Evolutionary conservation across 352 stramenopile species (phyloP).

Genomic region (Phytophthora nicotianae): DNA sequence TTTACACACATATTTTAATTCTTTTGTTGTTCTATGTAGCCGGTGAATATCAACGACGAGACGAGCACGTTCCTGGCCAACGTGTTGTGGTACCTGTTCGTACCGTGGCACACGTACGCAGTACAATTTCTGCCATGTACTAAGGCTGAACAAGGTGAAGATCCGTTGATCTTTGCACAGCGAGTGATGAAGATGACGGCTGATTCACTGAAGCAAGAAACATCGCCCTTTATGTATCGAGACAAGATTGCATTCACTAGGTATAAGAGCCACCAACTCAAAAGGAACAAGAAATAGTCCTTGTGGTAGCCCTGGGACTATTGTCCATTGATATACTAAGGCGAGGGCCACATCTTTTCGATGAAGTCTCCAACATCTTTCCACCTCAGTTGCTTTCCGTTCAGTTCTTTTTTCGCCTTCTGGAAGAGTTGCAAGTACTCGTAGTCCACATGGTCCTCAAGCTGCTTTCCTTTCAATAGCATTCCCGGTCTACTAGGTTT

Average conservation of each 20-base stretch:
- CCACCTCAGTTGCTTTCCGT: no score
- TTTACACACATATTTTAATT: neutral
- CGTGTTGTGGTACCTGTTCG: conserved; percentile 76
- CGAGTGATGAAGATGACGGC: conserved; percentile 69
- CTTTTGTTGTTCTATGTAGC: conserved; percentile 30
- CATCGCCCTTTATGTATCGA: conserved; percentile 72
- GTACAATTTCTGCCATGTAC: conserved; percentile 59
- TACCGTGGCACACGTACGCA: conserved; percentile 72
- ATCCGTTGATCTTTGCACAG: conserved; percentile 59
- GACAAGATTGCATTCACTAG: conserved; percentile 73
- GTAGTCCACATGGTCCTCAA: no score
- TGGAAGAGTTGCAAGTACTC: no score
- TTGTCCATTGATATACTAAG: no score
- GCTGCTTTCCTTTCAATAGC: no score
- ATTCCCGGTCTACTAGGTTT: no score
- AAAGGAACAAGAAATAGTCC: conserved; percentile 48
- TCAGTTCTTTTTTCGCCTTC: no score
- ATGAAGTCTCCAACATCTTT: no score
- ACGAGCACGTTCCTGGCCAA: conserved; percentile 77
- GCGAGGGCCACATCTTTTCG: no score
- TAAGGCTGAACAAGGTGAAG: conserved; percentile 40
- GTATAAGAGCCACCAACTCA: conserved; percentile 60
- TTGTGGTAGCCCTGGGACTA: no score
- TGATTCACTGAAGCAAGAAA: conserved; percentile 49
- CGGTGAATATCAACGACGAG: conserved; percentile 82